Evolutionary conservation across 2,329 filamentous ascomycete species (phyloP), one percentile per base, ranked within the genome.

Genomic region (Ceratocystis ficicola): DNA sequence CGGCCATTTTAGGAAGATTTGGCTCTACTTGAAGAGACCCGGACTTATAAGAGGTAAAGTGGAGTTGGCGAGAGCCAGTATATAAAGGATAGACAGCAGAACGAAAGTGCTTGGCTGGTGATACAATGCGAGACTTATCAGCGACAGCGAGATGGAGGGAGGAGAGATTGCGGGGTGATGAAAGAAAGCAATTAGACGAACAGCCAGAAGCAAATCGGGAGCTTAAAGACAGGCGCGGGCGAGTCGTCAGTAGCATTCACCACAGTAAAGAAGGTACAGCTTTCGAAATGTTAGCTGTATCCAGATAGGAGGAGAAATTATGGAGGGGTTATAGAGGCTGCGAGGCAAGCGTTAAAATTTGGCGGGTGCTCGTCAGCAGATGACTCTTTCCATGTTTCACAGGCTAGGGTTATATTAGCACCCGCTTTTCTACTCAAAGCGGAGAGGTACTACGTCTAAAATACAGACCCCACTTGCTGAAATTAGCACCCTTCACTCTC

Each of bases 1-100:
- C 75, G 62, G 78, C 75, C 81, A 82, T 83, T 63, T 72, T 73
- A 8, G 46, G 28, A 17, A 25, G 22, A 15, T 65, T 52, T 68
- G 68, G 69, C 64, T 30, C 69, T 55, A n/a, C 61, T 36, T 3
- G 22, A n/a, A 20, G n/a, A 30, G 55, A 65, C 50, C 44, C 1
- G 22, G 28, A 62, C 44, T 12, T 41, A 4, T 12, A 41, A 41
- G 57, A 65, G 28, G 44, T 30, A 36, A 20, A 32, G 8, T 59
- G 57, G 30, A 36, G 30, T 57, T 44, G 63, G 20, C 15, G 22
- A 12, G 12, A 6, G 48, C 36, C 20, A 25, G 30, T 25, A 36
- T 22, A 17, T 44, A 32, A 44, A 52, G 25, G 36, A 41, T 41
- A 41, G 12, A 41, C 36, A 41, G 36, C 8, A 41, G 10, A 63